Base-by-base conservation (phyloP, 176 grass and related monocot species). In the Aegilops sharonensis region DNA sequence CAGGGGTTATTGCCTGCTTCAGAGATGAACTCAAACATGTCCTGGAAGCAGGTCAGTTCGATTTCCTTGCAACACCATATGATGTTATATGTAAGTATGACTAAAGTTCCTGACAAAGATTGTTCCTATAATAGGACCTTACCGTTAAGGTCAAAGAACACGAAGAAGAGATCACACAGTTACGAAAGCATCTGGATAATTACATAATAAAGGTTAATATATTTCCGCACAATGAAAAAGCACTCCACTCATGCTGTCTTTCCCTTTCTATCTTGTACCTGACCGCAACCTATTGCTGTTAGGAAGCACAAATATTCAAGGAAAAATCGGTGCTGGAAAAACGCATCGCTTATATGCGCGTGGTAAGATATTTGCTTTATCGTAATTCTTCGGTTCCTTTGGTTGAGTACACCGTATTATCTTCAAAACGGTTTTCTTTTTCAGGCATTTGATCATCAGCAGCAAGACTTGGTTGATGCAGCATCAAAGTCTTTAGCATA, bases 371-470 rank as follows among this genome's bases (percentile, higher is more conserved):
- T 65, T 86, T 71, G 2, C 82, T 71, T 13, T 81, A 67, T 77
- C 39, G 61, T 17, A 18, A 34, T 21, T 57, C 45, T 50, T 37
- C 81, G 57, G 31, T 82, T 57, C 6, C 18, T 65, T 85, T 21
- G 25, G 59, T 37, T 18, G 68, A 75, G 35, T 36, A 17, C 68
- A 78, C 59, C 40, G 64, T 34, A 40, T 43, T 80, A 75, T 64
- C 4, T 32, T 34, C 68, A 25, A 60, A 66, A 68, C 11, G 29
- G 39, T 67, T 77, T 30, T 77, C n/a, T 24, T 85, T 77, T 86
- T 77, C 88, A 98, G 96, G 92, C 93, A 84, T 95, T 98, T 75
- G 93, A 98, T 92, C 90, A 95, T 64, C 93, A 98, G 68, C 93
- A 95, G 54, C 89, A 94, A 75, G 95, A 95, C 81, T 92, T 94